Percentiles rank a stretch among this genome's conserved stretches.
Conservation (phyloP, 805 yeast species). For the Ogataea trehalophila region DNA sequence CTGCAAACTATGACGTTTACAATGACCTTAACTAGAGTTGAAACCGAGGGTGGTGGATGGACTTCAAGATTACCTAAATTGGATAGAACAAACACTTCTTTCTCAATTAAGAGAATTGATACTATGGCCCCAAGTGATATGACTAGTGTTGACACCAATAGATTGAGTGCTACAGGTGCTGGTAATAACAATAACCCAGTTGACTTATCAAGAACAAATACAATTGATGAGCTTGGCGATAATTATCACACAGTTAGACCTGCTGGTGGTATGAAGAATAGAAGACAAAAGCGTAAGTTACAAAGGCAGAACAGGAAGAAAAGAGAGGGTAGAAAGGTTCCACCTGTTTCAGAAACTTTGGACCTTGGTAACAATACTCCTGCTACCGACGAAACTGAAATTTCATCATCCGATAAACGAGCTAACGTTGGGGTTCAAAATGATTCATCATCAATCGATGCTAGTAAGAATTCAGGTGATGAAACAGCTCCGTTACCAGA, state of each 20-base stretch:
- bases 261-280: conserved; percentile 68
- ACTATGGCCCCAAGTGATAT: conserved; percentile 42
- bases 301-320: conserved; percentile 20
- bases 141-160: conserved; percentile 1
- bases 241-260: conserved; percentile 50
- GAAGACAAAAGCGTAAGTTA: conserved; percentile 28
- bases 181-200: conserved; percentile 15
- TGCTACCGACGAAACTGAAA: conserved; percentile 14
- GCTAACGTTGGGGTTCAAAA: neutral
- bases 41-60: conserved; percentile 76
- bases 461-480: conserved; percentile 2
- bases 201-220: neutral
- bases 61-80: conserved; percentile 78
- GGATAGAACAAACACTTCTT: conserved; percentile 66
- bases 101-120: conserved; percentile 80
- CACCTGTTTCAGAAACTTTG: conserved; percentile 31
- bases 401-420: conserved; percentile 1
- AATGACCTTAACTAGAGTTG: conserved; percentile 77
- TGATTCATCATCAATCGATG: conserved; percentile 5
- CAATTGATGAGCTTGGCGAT: conserved; percentile 17
- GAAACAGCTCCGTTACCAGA: neutral
- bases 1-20: conserved; percentile 90
- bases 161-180: neutral
- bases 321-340: conserved; percentile 24
- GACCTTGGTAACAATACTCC: conserved; percentile 23